Base-by-base conservation (phyloP, 129 eudicot genomes). In the Centella asiatica region DNA sequence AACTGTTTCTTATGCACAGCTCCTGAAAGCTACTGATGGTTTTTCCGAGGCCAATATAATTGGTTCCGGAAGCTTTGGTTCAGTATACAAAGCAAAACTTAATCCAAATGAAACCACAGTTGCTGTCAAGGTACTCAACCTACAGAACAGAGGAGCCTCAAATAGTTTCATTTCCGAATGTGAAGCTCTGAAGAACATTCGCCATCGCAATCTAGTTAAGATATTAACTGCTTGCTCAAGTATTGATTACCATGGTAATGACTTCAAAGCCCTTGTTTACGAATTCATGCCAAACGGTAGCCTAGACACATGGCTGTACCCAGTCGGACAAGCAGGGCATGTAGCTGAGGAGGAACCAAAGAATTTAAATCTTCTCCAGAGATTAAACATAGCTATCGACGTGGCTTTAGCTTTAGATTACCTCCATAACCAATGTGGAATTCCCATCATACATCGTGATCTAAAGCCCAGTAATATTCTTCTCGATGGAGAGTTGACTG, bases 401-500 rank as follows among this genome's bases (percentile, higher is more conserved):
- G 29, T 79, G 25, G 78, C 75, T 18, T 28, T 62, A 54, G 80
- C 77, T 1, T 44, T 79, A 18, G 23, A 75, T 14, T 79, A 75
- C 25, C 77, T 79, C 6, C 80, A 79, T n/a, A 64, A 79, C 37
- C 42, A 50, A 19, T 70, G 68, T 46, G 51, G 55, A 45, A 55
- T 62, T 0, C 65, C 70, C 8, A 40, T 78, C 1, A 37, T 70
- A 13, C 84, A 79, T 28, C 44, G 74, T 32, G 80, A 79, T 50
- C 62, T 79, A 15, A 78, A 78, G 54, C 83, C 83, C 12, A 46
- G 60, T 39, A 77, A 77, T 31, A 57, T 77, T 40, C 76, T 78
- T 46, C 65, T 73, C 1, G 79, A 74, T 44, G 64, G 47, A 2
- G 76, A 69, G 24, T 8, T 73, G 46, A 22, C 4, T 7, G 83